Evolutionary conservation across 2,329 filamentous ascomycete species (phyloP).

Genomic region (Orbilia brochopaga): DNA sequence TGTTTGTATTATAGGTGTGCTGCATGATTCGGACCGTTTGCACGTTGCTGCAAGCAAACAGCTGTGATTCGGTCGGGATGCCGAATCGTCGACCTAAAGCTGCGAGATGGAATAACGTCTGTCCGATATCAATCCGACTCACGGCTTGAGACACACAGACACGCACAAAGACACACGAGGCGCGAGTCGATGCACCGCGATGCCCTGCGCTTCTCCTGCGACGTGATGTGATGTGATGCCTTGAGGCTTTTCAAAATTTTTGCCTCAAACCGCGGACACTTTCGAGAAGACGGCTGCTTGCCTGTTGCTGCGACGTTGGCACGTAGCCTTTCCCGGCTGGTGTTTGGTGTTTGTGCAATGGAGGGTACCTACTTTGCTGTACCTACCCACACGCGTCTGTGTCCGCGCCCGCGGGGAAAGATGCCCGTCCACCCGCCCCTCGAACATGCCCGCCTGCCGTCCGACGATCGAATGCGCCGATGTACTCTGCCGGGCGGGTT

Average conservation of each 20-base stretch:
- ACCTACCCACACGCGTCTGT: conserved; percentile 6
- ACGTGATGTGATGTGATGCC: background rate
- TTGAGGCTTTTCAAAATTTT: conserved; percentile 3
- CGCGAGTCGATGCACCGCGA: background rate
- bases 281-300: background rate
- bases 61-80: conserved; percentile 2
- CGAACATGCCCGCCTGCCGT: conserved; percentile 24
- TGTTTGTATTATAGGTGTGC: conserved; percentile 16
- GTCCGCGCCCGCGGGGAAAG: conserved; percentile 45
- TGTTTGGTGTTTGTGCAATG: background rate
- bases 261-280: conserved; percentile 48
- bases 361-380: background rate
- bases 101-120: background rate
- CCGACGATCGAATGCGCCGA: conserved; percentile 13
- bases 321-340: background rate
- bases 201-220: background rate
- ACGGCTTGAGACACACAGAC: background rate
- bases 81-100: background rate
- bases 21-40: conserved; percentile 30
- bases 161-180: background rate
- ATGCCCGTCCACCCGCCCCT: conserved; percentile 32
- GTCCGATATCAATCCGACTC: background rate
- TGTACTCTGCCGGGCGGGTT: background rate
- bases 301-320: background rate
- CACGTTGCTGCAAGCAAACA: conserved; percentile 11